Evolutionary conservation across 768 basidiomycete genomes (phyloP), one percentile per base, ranked within the genome.

Genomic region (Suillus discolor): DNA sequence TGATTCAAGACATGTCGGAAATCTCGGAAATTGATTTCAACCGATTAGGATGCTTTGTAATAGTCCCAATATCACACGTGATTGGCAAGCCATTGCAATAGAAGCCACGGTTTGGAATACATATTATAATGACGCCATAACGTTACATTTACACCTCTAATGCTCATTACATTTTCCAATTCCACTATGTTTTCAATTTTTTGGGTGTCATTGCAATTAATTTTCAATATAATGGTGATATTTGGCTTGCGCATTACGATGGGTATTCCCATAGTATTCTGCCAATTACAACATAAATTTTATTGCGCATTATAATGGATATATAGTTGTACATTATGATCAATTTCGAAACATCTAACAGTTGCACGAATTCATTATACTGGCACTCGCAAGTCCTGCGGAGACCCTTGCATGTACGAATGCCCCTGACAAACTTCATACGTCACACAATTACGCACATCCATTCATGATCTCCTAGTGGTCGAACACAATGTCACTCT

Each of bases 341-440:
- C 9, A 36, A 36, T 36, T 36, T 36, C 36, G 36, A 36, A 36
- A 31, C 31, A 31, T 31, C 31, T 31, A 31, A 31, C 31, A 31
- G 31, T 31, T 1, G 4, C 4, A 4, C 31, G 1, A 31, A 31
- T 31, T 31, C 31, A 31, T 31, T 31, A 4, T 4, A 31, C 31
- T 31, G 31, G 31, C 31, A 31, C 31, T 31, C 1, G 31, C 31
- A 31, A 31, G 31, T 31, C 31, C 31, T 31, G 31, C 1, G 31
- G 79, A 97, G 92, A 85, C 96, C 96, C 83, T 99, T 99, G 81
- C 97, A 89, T 28, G 79, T 84, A 77, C 96, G 92, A 81, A 99
- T 94, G 72, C 79, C 79, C 68, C 77, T 87, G 57, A 94, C 94
- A 65, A 98, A 80, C 57, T 91, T 31, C 57, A 23, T 2, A 59